Base-by-base conservation (phyloP, 1,139 yeast species). In the Magnusiomyces starmeri region DNA sequence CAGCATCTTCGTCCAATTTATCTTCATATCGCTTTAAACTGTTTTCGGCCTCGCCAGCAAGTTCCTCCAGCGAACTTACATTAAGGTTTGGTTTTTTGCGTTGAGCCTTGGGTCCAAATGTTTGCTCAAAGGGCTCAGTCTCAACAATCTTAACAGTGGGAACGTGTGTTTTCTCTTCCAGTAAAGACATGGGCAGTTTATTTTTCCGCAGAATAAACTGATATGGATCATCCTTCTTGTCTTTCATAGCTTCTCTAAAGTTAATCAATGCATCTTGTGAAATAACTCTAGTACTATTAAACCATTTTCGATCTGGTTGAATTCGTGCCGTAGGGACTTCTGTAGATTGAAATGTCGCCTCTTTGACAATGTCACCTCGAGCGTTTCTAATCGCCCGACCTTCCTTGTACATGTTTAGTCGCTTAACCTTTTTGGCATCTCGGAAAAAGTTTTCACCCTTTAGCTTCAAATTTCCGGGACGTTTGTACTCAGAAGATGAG, bases 301-400 rank as follows among this genome's bases (percentile, higher is more conserved):
- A 94, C 98, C 98, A 92, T 64, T 92, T 81, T 67, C 96, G 80
- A 68, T 92, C 90, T 4, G 98, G 98, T 65, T 88, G 96, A 46
- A 92, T 95, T 59, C 98, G 77, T 1, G 97, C 98, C 58, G 76
- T 81, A 20, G 97, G 97, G 34, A 87, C 77, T 59, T 89, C 94
- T 2, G 89, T 82, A 59, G 87, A 83, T 68, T 92, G 98, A 56
- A 90, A 78, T 39, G 81, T 83, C 20, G 97, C 97, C 46, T 96
- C 96, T 65, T 79, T 77, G 51, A 88, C 77, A 54, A 90, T 77
- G 43, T 89, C 96, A 63, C 98, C 98, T 56, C 79, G 76, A 51
- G 89, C 88, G 68, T 89, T 88, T 60, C 96, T 78, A 50, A 78
- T 81, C 40, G 97, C 95, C 61, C 86, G 78, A 52, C 97, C 97